These are phyloP conservation scores for Pseudocohnilembus persalinus DNA, from an alignment of 169 alveolate genomes.

Conservation along the genomic window DNA sequence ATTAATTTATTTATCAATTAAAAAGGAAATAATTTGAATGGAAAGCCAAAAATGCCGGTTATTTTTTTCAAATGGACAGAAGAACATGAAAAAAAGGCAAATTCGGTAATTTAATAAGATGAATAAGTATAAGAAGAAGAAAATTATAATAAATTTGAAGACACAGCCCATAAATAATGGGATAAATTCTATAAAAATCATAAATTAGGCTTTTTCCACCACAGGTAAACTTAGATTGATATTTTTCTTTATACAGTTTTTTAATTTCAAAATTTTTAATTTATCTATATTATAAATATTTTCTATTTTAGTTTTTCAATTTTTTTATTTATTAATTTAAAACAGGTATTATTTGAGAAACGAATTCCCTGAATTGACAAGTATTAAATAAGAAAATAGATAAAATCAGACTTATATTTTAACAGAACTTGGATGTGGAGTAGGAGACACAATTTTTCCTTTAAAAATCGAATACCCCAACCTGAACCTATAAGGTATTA, in stretches of 20 bases:
- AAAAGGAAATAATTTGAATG: neutral
- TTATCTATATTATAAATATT: no score
- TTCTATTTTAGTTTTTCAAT: no score
- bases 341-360: conserved; percentile 91
- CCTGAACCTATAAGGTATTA: neutral
- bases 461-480: conserved; percentile 61
- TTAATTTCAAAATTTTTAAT: no score
- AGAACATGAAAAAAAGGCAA: conserved; percentile 37
- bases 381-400: conserved; percentile 31
- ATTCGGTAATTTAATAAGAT: conserved; percentile 18
- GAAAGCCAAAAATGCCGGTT: neutral
- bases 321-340: no score
- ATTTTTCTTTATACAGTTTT: no score
- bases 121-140: conserved; percentile 16
- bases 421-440: conserved; percentile 94
- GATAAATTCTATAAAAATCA: conserved; percentile 90
- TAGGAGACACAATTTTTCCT: conserved; percentile 93
- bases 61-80: conserved; percentile 21
- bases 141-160: conserved; percentile 65
- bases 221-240: neutral
- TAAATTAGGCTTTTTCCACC: conserved; percentile 85
- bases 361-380: conserved; percentile 83
- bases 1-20: no score
- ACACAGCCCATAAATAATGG: conserved; percentile 87
- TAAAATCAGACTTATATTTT: conserved; percentile 46